phyloP scores from a whole-genome alignment of 2,329 filamentous ascomycete species.

The Teratosphaeria zuluensis region DNA sequence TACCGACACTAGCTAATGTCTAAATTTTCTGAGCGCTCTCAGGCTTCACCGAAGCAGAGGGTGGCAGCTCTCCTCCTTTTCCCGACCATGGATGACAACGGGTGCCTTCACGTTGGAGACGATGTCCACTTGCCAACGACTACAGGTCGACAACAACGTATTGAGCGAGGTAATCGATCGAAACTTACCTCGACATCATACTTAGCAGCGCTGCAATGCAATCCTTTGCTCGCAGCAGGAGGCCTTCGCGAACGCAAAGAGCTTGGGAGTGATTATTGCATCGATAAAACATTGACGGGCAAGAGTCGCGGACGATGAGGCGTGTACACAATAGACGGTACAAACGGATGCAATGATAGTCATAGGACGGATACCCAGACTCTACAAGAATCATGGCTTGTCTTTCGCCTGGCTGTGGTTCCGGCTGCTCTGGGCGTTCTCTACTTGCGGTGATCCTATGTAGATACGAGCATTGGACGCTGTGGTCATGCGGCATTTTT shows the following conservation, averaged over 20 bases:
- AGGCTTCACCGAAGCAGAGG: not conserved
- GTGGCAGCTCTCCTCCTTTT: not conserved
- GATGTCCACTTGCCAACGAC: not conserved
- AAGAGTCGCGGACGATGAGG: not conserved
- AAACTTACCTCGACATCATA: not conserved
- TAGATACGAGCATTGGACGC: too few relatives aligned
- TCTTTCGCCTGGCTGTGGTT: too few relatives aligned
- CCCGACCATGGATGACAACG: not conserved
- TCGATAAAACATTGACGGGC: not conserved
- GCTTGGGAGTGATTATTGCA: not conserved
- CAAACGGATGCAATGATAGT: too few relatives aligned
- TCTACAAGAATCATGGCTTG: too few relatives aligned
- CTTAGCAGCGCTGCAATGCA: too few relatives aligned
- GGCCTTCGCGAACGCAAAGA: not conserved
- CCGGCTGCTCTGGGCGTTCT: too few relatives aligned
- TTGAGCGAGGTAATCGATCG: not conserved
- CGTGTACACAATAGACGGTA: not conserved
- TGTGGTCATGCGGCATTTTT: too few relatives aligned
- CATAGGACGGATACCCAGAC: too few relatives aligned
- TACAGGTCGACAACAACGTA: not conserved
- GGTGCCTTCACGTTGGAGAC: not conserved
- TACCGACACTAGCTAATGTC: not conserved
- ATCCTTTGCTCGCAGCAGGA: not conserved
- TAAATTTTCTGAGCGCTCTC: not conserved
- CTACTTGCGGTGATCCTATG: too few relatives aligned